Conservation (phyloP, 192 early-diverging fungal genomes). For the Rhizophagus sp. region DNA sequence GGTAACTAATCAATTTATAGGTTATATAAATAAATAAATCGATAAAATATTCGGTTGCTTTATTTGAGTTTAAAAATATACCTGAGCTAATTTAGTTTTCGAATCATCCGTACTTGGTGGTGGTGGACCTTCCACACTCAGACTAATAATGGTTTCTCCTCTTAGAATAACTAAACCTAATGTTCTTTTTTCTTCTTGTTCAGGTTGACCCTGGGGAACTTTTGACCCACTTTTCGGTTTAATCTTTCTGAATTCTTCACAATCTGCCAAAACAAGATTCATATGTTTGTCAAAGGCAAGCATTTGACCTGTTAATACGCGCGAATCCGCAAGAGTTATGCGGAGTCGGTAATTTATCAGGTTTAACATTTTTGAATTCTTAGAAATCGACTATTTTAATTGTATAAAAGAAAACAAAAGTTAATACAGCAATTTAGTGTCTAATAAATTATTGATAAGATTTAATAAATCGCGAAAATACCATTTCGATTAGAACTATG, state of each 20-base stretch:
- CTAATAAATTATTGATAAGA: no score
- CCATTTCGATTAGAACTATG: no score
- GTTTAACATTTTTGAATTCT: slow-evolving; percentile 88
- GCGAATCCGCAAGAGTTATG: slow-evolving; percentile 88
- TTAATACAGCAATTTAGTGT: not conserved
- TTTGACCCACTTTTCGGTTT: slow-evolving; percentile 71
- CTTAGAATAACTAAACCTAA: slow-evolving; percentile 93
- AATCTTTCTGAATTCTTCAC: slow-evolving; percentile 93
- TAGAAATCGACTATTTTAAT: slow-evolving; percentile 57
- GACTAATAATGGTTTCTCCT: slow-evolving; percentile 88
- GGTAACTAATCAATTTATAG: slow-evolving; percentile 34
- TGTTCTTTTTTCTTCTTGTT: slow-evolving; percentile 87
- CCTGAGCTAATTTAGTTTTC: slow-evolving; percentile 47
- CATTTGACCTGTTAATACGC: slow-evolving; percentile 96
- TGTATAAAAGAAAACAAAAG: not conserved
- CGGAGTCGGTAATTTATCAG: slow-evolving; percentile 94
- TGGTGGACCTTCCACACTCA: slow-evolving; percentile 90
- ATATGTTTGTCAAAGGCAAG: slow-evolving; percentile 99
- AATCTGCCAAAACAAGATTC: slow-evolving; percentile 98
- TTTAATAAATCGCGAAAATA: no score
- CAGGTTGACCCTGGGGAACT: slow-evolving; percentile 45
- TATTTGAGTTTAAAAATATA: slow-evolving; percentile 2
- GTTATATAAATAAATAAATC: not conserved
- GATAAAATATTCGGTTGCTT: no score
- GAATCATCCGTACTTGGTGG: slow-evolving; percentile 61